These are phyloP conservation scores for Didymella sp. DNA, from an alignment of 2,329 filamentous ascomycete genomes.

Conservation along the genomic window DNA sequence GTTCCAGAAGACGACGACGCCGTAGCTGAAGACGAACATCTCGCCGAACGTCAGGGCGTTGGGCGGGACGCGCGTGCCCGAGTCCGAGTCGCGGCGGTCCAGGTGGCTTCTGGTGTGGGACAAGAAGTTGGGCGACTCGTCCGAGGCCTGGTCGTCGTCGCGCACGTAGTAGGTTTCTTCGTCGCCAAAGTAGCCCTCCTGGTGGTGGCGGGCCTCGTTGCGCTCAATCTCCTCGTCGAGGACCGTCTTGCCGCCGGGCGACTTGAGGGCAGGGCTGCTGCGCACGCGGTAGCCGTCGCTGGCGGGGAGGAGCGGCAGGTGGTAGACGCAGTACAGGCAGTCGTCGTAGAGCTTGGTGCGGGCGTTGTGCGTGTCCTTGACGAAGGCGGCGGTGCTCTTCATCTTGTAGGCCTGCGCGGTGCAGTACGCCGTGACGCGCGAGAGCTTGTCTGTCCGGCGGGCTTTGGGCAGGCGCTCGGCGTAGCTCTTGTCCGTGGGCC, in stretches of 20 bases:
- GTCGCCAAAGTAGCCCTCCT: slow-evolving; percentile 88
- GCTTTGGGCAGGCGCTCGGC: slow-evolving; percentile 91
- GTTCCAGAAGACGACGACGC: slow-evolving; percentile 98
- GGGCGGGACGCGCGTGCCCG: slow-evolving; percentile 63
- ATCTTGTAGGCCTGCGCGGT: slow-evolving; percentile 94
- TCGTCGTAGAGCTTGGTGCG: slow-evolving; percentile 98
- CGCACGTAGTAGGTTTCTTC: slow-evolving; percentile 63
- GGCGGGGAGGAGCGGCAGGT: slow-evolving; percentile 85
- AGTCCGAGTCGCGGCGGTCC: slow-evolving; percentile 31
- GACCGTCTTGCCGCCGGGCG: slow-evolving; percentile 89
- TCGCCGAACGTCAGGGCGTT: slow-evolving; percentile 85
- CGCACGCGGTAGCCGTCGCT: slow-evolving; percentile 85
- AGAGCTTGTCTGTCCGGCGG: slow-evolving; percentile 83
- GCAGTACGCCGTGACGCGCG: slow-evolving; percentile 93
- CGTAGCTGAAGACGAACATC: slow-evolving; percentile 97
- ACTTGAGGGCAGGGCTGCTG: slow-evolving; percentile 90
- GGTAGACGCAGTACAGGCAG: slow-evolving; percentile 94
- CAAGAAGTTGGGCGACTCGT: slow-evolving; percentile 23
- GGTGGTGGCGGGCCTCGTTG: slow-evolving; percentile 86
- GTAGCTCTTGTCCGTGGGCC: slow-evolving; percentile 80
- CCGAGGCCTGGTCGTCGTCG: slow-evolving; percentile 27
- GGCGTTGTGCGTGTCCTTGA: slow-evolving; percentile 85
- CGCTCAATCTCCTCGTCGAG: slow-evolving; percentile 95
- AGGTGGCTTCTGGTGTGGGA: slow-evolving; percentile 7
- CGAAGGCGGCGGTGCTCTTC: slow-evolving; percentile 84